Evolutionary conservation across 2,329 filamentous ascomycete genomes (phyloP).

Genomic region (Pseudogymnoascus sp.): DNA sequence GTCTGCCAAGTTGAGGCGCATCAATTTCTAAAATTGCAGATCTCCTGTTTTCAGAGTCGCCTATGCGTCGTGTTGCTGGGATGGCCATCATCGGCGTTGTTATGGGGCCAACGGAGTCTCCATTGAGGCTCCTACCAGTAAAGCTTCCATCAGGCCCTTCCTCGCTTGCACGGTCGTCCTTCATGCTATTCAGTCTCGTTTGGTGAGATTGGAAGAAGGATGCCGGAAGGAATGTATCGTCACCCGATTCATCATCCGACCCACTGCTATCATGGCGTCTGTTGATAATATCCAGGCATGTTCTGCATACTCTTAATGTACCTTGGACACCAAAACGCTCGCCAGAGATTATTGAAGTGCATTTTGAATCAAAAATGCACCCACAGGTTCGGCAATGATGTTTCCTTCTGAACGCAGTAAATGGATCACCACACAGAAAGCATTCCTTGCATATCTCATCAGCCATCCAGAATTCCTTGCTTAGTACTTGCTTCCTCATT

Average conservation of each 20-base stretch:
- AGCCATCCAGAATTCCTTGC: conserved; percentile 98
- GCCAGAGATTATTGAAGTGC: conserved; percentile 84
- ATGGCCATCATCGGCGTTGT: conserved; percentile 67
- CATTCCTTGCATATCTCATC: conserved; percentile 98
- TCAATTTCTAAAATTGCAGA: conserved; percentile 90
- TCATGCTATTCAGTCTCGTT: conserved; percentile 35
- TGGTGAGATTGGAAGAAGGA: conserved; percentile 52
- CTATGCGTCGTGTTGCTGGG: conserved; percentile 55
- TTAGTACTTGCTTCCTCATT: conserved; percentile 79
- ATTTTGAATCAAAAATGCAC: conserved; percentile 97
- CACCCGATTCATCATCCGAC: conserved; percentile 74
- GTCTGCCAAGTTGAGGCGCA: conserved; percentile 72
- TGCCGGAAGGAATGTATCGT: conserved; percentile 60
- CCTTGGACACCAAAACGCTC: conserved; percentile 80
- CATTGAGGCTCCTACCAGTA: conserved; percentile 10
- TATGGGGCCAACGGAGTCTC: conserved; percentile 43
- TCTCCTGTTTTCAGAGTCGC: conserved; percentile 71
- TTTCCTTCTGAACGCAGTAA: conserved; percentile 89
- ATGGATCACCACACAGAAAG: conserved; percentile 82
- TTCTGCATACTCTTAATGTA: conserved; percentile 82
- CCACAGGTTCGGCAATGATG: conserved; percentile 94
- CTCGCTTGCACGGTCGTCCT: conserved; percentile 33
- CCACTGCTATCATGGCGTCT: conserved; percentile 78
- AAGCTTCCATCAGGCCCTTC: conserved; percentile 20
- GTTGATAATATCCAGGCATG: conserved; percentile 85